Evolutionary conservation across 805 yeast genomes (phyloP).

Genomic region (Wickerhamiella qilinensis): DNA sequence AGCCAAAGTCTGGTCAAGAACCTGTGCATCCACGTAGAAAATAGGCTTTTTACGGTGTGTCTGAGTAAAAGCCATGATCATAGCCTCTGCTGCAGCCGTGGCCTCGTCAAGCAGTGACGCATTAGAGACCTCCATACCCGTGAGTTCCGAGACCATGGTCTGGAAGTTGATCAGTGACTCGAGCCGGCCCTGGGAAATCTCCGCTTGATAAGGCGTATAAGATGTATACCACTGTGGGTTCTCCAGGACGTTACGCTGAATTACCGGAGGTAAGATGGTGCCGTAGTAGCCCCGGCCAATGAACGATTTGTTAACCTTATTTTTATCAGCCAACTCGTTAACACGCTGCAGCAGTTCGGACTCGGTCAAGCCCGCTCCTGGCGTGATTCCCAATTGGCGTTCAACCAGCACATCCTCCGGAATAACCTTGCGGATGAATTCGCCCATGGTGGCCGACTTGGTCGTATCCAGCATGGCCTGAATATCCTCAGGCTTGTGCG

Average conservation of each 20-base stretch:
- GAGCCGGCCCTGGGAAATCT: slow-evolving; percentile 90
- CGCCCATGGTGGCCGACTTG: slow-evolving; percentile 50
- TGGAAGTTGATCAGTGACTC: slow-evolving; percentile 84
- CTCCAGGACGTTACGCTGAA: slow-evolving; percentile 82
- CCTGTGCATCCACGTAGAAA: slow-evolving; percentile 57
- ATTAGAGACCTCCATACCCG: slow-evolving; percentile 89
- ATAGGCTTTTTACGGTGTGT: slow-evolving; percentile 47
- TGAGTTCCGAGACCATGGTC: slow-evolving; percentile 77
- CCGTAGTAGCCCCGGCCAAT: slow-evolving; percentile 95
- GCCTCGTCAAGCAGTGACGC: slow-evolving; percentile 93
- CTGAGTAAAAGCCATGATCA: slow-evolving; percentile 63
- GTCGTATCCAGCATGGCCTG: slow-evolving; percentile 46
- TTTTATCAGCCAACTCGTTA: slow-evolving; percentile 53
- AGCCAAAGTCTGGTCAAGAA: slow-evolving; percentile 74
- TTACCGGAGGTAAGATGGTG: slow-evolving; percentile 77
- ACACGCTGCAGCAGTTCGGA: slow-evolving; percentile 60
- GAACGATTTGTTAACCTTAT: slow-evolving; percentile 53
- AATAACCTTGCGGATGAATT: slow-evolving; percentile 55
- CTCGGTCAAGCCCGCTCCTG: slow-evolving; percentile 64
- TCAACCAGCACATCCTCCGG: slow-evolving; percentile 61
- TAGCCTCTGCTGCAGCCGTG: slow-evolving; percentile 94
- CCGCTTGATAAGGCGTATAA: slow-evolving; percentile 97
- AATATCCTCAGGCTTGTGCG: slow-evolving; percentile 48
- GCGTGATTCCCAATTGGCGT: slow-evolving; percentile 51
- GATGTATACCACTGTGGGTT: slow-evolving; percentile 98